phyloP scores from a whole-genome alignment of 208 protist genomes.

The Acanthamoeba culbertsoni region DNA sequence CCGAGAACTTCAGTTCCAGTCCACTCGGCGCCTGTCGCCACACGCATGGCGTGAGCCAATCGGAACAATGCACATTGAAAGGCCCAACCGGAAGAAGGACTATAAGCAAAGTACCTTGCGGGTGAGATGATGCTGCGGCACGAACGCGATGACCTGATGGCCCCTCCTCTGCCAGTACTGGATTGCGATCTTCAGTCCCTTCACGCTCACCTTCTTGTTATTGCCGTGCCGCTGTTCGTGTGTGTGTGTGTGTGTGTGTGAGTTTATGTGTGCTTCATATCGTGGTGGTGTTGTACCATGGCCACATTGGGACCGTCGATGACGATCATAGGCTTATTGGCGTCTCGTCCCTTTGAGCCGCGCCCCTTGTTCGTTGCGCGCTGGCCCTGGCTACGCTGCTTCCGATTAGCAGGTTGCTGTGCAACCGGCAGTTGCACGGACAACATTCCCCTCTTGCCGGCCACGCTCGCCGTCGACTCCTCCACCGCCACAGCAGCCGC shows the following conservation, averaged over 20 bases:
- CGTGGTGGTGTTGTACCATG: not conserved
- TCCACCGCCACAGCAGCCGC: not conserved
- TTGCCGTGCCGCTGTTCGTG: constrained; percentile 61
- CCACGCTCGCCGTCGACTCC: not conserved
- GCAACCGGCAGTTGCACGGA: not conserved
- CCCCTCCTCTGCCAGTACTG: constrained; percentile 67
- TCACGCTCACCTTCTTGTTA: constrained; percentile 36
- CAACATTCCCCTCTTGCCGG: not conserved
- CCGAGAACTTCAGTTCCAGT: not conserved
- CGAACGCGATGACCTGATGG: constrained; percentile 68
- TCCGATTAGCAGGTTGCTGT: not conserved
- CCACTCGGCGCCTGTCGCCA: not conserved
- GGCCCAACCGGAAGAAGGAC: not conserved
- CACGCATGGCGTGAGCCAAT: not conserved
- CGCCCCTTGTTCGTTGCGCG: not conserved
- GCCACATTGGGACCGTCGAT: constrained; percentile 77
- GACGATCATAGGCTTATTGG: constrained; percentile 62
- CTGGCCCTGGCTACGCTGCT: not conserved
- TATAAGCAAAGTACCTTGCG: not conserved
- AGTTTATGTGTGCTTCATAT: not conserved
- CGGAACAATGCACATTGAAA: not conserved
- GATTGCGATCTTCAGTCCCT: constrained; percentile 58
- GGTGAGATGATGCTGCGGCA: constrained; percentile 65
- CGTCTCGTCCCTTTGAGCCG: not conserved
- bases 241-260: not conserved